Evolutionary conservation across 176 grass and related monocot genomes (phyloP), one percentile per base, ranked within the genome.

Genomic region (Aegilops bicornis): DNA sequence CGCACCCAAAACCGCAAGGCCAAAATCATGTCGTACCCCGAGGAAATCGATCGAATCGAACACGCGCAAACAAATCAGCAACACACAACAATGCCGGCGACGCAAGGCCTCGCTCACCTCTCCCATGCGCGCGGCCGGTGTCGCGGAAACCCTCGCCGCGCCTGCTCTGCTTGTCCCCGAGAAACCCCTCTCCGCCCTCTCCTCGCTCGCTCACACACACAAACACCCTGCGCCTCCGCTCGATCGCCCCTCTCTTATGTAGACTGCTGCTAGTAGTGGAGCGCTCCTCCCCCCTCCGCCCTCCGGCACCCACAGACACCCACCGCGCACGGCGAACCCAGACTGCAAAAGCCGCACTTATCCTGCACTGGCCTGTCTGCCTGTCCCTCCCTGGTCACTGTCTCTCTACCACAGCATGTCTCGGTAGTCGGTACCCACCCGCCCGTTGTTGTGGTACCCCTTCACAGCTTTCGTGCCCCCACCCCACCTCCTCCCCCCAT

Each of bases 381-480:
- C 40, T 50, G 31, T 37, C 20, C 13, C 8, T 15, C 20, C 13
- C 39, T 8, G 3, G 2, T 54, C 6, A 54, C 76, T 13, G 36
- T 47, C 36, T 4, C 16, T 20, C 13, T 39, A 17, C 1, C 50
- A 54, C 50, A 54, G 50, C 50, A 54, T 58, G 22, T 83, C 52
- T 73, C 23, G 48, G 60, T 66, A 77, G 29, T 19, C 56, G 17
- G 56, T 59, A 59, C 56, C 56, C 56, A 59, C 83, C 73, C 50
- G 35, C 43, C 62, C 68, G 16, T 2, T 14, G 45, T 15, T 14
- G 47, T 50, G 5, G 47, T 48, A 48, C 47, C 47, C 47, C 22
- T 23, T 67, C 69, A 76, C 79, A 87, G 86, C 70, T 87, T 82
- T 76, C 54, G 69, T 16, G 71, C 17, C 32, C 17, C 33, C 32